Evolutionary conservation across 2,329 filamentous ascomycete species (phyloP), one percentile per base, ranked within the genome.

Genomic region (Cladosporium sp.): DNA sequence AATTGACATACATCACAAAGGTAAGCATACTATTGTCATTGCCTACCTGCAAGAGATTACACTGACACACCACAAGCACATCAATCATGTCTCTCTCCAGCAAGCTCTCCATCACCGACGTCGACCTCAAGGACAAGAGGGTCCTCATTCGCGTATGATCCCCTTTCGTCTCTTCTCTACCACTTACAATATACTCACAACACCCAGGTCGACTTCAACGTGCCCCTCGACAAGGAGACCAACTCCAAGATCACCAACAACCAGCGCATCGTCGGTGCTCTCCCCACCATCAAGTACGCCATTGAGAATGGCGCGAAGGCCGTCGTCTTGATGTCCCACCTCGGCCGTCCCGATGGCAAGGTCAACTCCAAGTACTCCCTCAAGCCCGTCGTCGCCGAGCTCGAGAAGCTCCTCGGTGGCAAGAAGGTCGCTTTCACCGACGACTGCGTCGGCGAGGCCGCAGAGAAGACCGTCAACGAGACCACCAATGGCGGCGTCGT

Each of bases 121-220:
- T 95, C 67, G 91, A 99, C 75, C 81, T 99, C 75, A 95, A 96
- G 84, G 92, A 81, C 83, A 99, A 99, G 85, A 85, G 91, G 66
- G 93, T 97, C 73, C 82, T 99, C 66, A 96, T 99, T 72, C 88
- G 93, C 68, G 93, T 48, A 48, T 40, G 45, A 4, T 95, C 36
- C 39, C 49, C 20, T 51, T 15, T 24, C 32, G 48, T 54, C 24
- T 12, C 15, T 18, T 29, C 12, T 9, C 17, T 7, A 34, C 19
- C 5, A n/a, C 12, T 7, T 37, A 38, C 37, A 54, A 45, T 22
- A 22, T 13, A 34, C 45, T 48, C 24, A 48, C 37, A 32, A 18
- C 8, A 30, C 8, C 45, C 66, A 96, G 91, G 92, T 99, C 72
- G 93, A 99, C 83, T 99, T 99, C 85, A 99, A 99, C 76, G 95